Evolutionary conservation across 1,284 basidiomycete species (phyloP).

Genomic region (Sparassis latifolia): DNA sequence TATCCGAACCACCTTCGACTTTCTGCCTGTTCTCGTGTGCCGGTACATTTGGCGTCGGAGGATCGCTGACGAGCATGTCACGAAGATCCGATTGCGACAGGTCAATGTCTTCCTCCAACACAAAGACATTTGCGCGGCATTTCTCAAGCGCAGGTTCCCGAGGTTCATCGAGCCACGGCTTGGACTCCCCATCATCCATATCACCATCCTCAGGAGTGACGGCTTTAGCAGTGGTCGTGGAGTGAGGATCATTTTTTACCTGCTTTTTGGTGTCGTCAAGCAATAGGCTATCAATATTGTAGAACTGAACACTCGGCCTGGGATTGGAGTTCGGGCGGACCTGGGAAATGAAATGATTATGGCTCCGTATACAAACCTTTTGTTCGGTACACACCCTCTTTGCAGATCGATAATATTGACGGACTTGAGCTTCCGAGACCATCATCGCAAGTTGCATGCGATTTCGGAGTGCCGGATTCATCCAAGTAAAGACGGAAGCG

Average conservation of each 20-base stretch:
- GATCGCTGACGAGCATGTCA: too few relatives aligned
- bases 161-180: neutral
- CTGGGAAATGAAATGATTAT: neutral
- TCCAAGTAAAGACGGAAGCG: conserved; percentile 28
- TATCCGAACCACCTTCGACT: too few relatives aligned
- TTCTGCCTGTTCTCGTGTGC: too few relatives aligned
- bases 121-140: neutral
- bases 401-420: neutral
- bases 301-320: neutral
- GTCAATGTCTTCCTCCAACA: neutral
- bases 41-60: too few relatives aligned
- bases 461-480: conserved; percentile 15
- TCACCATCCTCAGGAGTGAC: neutral
- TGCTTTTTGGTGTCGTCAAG: neutral
- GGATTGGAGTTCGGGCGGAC: neutral
- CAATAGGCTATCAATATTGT: neutral
- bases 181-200: neutral
- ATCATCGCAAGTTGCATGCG: neutral
- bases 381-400: neutral
- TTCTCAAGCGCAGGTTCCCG: neutral
- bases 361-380: neutral
- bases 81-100: too few relatives aligned
- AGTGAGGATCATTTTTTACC: neutral
- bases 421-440: neutral
- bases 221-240: neutral